Conservation (phyloP, 2,329 filamentous ascomycete species). For the Camptophora hylomeconis region DNA sequence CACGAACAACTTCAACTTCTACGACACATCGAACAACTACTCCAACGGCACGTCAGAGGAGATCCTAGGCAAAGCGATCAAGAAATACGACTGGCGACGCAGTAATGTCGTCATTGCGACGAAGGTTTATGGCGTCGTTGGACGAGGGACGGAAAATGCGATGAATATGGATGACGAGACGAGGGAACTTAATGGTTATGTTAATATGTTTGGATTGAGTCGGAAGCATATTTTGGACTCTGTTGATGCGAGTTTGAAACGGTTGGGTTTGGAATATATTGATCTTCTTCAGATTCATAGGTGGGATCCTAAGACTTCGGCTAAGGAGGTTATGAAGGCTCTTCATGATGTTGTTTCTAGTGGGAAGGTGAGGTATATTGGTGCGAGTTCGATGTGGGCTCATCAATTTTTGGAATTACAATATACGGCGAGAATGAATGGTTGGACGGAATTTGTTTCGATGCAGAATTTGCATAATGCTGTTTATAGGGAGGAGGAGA, state of each 20-base stretch:
- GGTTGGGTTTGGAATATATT: slow-evolving; percentile 34
- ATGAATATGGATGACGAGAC: slow-evolving; percentile 21
- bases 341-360: slow-evolving; percentile 34
- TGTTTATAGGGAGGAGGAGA: slow-evolving; percentile 46
- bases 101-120: slow-evolving; percentile 45
- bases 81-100: slow-evolving; percentile 43
- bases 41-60: slow-evolving; percentile 42
- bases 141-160: slow-evolving; percentile 16
- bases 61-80: slow-evolving; percentile 44
- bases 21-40: slow-evolving; percentile 31
- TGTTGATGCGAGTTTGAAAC: slow-evolving; percentile 37
- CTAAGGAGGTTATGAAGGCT: slow-evolving; percentile 36
- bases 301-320: slow-evolving; percentile 28
- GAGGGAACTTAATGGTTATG: slow-evolving; percentile 32
- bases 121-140: slow-evolving; percentile 36
- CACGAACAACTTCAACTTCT: slow-evolving; percentile 27
- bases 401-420: slow-evolving; percentile 30
- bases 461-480: slow-evolving; percentile 49
- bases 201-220: slow-evolving; percentile 34
- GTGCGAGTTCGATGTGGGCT: slow-evolving; percentile 13
- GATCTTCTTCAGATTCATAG: slow-evolving; percentile 39
- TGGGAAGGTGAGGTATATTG: slow-evolving; percentile 12
- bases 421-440: slow-evolving; percentile 37
- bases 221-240: slow-evolving; percentile 51
- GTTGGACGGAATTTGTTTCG: slow-evolving; percentile 47